Evolutionary conservation across 2,329 filamentous ascomycete genomes (phyloP), one percentile per base, ranked within the genome.

Genomic region (Amesomyces nigricolor): DNA sequence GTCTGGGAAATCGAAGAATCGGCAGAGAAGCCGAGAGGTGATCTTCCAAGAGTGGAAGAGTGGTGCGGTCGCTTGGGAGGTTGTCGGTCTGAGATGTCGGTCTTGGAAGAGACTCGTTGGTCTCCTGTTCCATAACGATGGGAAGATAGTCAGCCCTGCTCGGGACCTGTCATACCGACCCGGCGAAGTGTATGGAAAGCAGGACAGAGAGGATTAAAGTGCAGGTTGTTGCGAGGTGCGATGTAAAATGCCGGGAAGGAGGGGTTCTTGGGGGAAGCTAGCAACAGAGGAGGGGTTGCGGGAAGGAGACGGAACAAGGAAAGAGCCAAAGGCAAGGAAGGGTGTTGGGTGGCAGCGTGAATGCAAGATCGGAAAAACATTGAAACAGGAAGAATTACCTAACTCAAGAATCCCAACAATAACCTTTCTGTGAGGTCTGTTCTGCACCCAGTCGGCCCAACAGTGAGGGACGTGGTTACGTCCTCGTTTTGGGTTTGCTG

Each of bases 1-100:
- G 80, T 43, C 71, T 74, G 53, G 81, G 81, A 54, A 83, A 83
- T 55, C 79, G 77, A 45, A 84, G 73, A 29, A 73, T 74, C 4
- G 78, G 78, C 51, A 77, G 73, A 43, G 78, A 77, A 38, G 63
- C 66, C 30, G 73, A 72, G 32, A 72, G 61, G 40, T 57, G 56
- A 16, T 57, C 50, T 42, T 47, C 44, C 16, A 38, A 29, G 4
- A 39, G 32, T 2, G 51, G 37, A 13, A 26, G 53, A 16, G 39
- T 46, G 37, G 22, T 47, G 44, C 47, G 45, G 42, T 40, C 17
- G 55, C 19, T 50, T 45, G 16, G 43, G 19, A 30, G 17, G 19
- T 44, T 54, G 48, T 7, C 26, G 40, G 51, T 37, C n/a, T 30
- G 11, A 47, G 38, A 45, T 19, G 42, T 54, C 47, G 43, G 26